These are phyloP conservation scores for Xylaria nigripes DNA, from an alignment of 495 filamentous ascomycete species.

Conservation along the genomic window DNA sequence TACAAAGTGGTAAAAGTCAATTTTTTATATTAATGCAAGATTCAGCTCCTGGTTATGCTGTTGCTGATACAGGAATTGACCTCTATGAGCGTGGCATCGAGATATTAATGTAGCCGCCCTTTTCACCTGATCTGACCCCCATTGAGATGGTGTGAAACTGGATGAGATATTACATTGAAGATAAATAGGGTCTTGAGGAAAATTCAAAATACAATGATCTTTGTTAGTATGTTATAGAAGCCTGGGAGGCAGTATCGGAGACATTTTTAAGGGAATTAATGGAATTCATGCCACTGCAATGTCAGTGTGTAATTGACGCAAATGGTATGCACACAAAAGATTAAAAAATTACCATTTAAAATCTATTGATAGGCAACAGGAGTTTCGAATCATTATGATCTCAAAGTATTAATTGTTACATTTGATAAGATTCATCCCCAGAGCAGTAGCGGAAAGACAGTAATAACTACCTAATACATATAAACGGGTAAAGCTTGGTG, in stretches of 20 bases:
- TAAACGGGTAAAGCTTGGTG: too few relatives aligned
- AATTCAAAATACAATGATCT: slow-evolving; percentile 18
- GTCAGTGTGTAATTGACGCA: slow-evolving; percentile 23
- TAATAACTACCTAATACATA: too few relatives aligned
- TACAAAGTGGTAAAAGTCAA: background rate
- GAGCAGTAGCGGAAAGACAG: too few relatives aligned
- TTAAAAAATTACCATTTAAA: background rate
- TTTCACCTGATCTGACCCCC: background rate
- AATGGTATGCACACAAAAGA: slow-evolving; percentile 25
- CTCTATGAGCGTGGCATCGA: slow-evolving; percentile 1
- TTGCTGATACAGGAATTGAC: background rate
- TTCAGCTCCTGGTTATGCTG: background rate
- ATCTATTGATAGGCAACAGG: too few relatives aligned
- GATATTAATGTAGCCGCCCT: background rate
- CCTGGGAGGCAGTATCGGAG: slow-evolving; percentile 1
- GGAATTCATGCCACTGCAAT: slow-evolving; percentile 20
- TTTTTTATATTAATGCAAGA: background rate
- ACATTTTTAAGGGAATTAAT: slow-evolving; percentile 17
- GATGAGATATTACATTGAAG: slow-evolving; percentile 13
- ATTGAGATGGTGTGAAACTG: background rate
- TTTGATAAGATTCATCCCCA: too few relatives aligned
- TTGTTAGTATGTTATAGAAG: slow-evolving; percentile 10
- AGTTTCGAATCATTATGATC: too few relatives aligned
- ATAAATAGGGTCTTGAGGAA: slow-evolving; percentile 11
- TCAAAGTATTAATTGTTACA: too few relatives aligned